Base-by-base conservation (phyloP, 805 yeast species). In the Starmerella bombicola region DNA sequence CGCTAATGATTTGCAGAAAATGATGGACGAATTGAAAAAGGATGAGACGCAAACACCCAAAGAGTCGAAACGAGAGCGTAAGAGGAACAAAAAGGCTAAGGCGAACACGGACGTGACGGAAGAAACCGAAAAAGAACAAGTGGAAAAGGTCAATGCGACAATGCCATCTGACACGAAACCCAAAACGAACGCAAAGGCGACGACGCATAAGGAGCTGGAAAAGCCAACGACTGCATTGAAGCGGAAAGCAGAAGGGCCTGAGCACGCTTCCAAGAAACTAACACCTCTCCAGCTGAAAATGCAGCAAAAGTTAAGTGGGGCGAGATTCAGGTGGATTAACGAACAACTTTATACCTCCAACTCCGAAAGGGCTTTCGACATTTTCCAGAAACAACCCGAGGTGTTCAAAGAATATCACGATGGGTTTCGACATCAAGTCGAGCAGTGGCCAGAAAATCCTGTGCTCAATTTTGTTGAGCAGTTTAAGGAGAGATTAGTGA, bases 381-480 rank as follows among this genome's bases (percentile, higher is more conserved):
- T 91, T 46, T 75, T 91, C 31, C 65, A 71, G 42, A 74, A 78
- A 13, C 94, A 86, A 52, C 98, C 99, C 0, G 74, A 76, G 19
- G 66, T 91, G 46, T 91, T 86, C 59, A 91, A 83, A 50, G 97
- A 88, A 56, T 91, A 91, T 54, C 98, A 93, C 57, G 79, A 76
- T 42, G 99, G 99, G 0, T 91, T 91, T 68, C 70, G 93, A 52
- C 78, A 86, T 12, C 99, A 91, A 60, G 97, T 91, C 15, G 85
- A 81, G 55, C 70, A 84, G 17, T 91, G 99, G 99, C 98, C 99
- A 3, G 95, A 88, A 62, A 91, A 91, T 55, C 99, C 99, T 1
- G 95, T 91, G n/a, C 80, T 85, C 61, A 79, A 80, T 2, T 81
- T 85, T 62, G 86, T 83, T 2, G 66, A 73, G 8, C 82, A 80